phyloP scores from a whole-genome alignment of 176 grass and related monocot genomes.

The Oryza officinalis region DNA sequence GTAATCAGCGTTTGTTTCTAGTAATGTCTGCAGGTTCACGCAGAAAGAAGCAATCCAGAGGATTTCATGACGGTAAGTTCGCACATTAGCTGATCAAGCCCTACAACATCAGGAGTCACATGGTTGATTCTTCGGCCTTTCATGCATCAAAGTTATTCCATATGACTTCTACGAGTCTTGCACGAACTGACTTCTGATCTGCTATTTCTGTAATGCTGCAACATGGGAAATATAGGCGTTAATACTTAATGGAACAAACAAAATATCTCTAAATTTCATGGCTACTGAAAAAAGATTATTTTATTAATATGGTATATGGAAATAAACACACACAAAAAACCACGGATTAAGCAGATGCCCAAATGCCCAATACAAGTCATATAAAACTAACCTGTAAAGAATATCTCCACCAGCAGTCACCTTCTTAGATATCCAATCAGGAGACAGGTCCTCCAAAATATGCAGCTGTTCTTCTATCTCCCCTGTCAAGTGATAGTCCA shows the following conservation, averaged over 20 bases:
- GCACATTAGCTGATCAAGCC: not conserved
- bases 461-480: conserved; percentile 83
- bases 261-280: not conserved
- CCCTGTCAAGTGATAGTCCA: conserved; percentile 45
- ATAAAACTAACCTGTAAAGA: conserved; percentile 73
- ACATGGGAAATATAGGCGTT: not conserved
- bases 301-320: not conserved
- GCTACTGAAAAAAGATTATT: not conserved
- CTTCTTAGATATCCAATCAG: conserved; percentile 82
- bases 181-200: conserved; percentile 56
- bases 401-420: conserved; percentile 55
- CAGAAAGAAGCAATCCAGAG: conserved; percentile 2
- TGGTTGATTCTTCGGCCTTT: conserved; percentile 5
- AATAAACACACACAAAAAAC: not conserved
- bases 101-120: conserved; percentile 14
- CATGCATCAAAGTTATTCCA: conserved; percentile 12
- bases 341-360: not conserved
- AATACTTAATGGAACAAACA: conserved; percentile 23
- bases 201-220: conserved; percentile 68
- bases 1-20: not conserved
- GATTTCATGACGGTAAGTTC: conserved; percentile 22
- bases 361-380: not conserved
- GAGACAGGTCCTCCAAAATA: conserved; percentile 67
- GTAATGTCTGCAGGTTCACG: not conserved
- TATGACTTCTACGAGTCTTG: conserved; percentile 58